Evolutionary conservation across 441 rosid genomes (phyloP), one percentile per base, ranked within the genome.

Genomic region (Erodium texanum): DNA sequence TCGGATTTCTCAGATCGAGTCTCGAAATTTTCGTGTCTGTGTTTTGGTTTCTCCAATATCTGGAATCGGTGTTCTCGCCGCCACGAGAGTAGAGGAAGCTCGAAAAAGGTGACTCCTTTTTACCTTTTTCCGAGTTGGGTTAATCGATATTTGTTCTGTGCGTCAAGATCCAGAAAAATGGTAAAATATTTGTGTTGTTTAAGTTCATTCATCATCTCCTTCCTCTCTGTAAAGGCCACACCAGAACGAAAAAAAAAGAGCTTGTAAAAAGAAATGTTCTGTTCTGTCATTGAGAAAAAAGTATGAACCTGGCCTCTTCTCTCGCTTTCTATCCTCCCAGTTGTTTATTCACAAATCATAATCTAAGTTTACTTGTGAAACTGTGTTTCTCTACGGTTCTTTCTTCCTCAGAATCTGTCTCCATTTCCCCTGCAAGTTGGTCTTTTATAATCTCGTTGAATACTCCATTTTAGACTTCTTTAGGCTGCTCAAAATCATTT

Each of bases 361-460:
- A 52, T 52, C 14, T 16, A 3, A 14, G 5, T 15, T 14, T 48
- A 14, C n/a, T 52, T 52, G 2, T 6, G 10, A 52, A 6, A 16
- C 16, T 16, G 3, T 52, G 9, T 52, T n/a, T 52, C 59, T 1
- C 50, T 5, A 43, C 50, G 50, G n/a, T 48, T n/a, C 18, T 15
- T 48, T n/a, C 18, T 15, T 15, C 54, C 54, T 50, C 68, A 59
- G 79, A 78, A 76, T 73, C 75, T 84, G 88, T 83, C 88, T 79
- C 87, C 79, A 72, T 78, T 80, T 83, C 75, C 71, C 88, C 83
- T 78, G 82, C 89, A 85, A 87, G 74, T 86, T 63, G 89, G 56
- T 77, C 75, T 76, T 75, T 73, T 69, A 56, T 62, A 67, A 70
- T 58, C 61, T 56, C 61, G 64, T 52, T 52, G 59, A 48, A 48